Evolutionary conservation across 805 yeast species (phyloP).

Genomic region (Cyberlindnera maclurae): DNA sequence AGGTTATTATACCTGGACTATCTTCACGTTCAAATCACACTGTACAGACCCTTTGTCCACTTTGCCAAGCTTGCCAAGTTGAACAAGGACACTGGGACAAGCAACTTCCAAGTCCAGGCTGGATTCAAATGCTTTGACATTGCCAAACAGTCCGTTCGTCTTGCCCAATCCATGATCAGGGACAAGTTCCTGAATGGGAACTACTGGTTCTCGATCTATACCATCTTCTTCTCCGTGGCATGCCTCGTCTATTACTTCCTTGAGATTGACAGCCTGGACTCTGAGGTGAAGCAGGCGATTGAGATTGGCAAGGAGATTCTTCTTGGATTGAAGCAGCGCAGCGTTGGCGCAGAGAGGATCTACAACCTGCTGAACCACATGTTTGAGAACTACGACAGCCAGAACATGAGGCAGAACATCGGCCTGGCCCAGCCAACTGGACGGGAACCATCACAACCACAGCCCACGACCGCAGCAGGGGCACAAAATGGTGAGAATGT

Average conservation of each 20-base stretch:
- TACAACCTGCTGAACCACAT: constrained; percentile 69
- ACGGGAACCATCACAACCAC: no score
- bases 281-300: constrained; percentile 55
- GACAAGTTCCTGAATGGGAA: constrained; percentile 71
- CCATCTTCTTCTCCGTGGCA: constrained; percentile 65
- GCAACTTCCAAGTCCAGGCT: constrained; percentile 46
- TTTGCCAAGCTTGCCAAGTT: constrained; percentile 28
- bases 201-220: constrained; percentile 87
- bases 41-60: constrained; percentile 88
- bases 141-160: constrained; percentile 69
- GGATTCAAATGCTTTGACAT: constrained; percentile 83
- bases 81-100: constrained; percentile 27
- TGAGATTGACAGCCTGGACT: constrained; percentile 40
- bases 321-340: constrained; percentile 59
- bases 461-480: no score
- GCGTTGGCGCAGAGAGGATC: constrained; percentile 74
- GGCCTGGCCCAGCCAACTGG: no score
- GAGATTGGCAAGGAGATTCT: constrained; percentile 73
- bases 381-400: constrained; percentile 69
- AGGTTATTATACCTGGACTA: constrained; percentile 66
- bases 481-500: no score
- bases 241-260: constrained; percentile 68
- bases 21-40: constrained; percentile 73
- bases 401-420: constrained; percentile 41
- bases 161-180: constrained; percentile 75